Evolutionary conservation across 176 grass and related monocot species (phyloP), one percentile per base, ranked within the genome.

Genomic region (Juncus effusus): DNA sequence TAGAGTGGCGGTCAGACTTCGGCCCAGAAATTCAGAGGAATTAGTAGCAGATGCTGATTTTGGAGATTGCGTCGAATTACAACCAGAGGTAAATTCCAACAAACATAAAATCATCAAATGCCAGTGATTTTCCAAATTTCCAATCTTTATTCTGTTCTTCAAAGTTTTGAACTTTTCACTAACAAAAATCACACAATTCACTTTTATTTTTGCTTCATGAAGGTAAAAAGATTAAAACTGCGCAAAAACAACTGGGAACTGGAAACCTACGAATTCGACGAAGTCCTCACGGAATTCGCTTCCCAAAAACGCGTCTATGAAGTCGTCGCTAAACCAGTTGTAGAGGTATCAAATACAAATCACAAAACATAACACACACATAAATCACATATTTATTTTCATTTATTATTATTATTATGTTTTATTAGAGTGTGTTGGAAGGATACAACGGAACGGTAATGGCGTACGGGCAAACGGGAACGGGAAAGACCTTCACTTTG

Each of bases 391-490:
- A 28, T 28, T 28, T 28, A 28, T 36, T 85, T 11, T n/a, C 40
- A 36, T 56, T 73, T 28, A 54, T 42, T 36, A 10, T 77, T 39
- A 51, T 73, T 57, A 40, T 7, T 10, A 19, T 10, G 40, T 63
- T 84, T 82, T 78, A 7, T 65, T 28, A 99, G 95, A 94, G 95
- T 79, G 95, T 99, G 78, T 60, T 99, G 64, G 95, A 94, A 64
- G 95, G 95, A 38, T 99, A 99, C 63, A 99, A 99, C 86, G 95
- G 95, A 36, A 99, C 95, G 19, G 62, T 99, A 80, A 99, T 99
- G 95, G 95, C 95, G 72, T 99, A 99, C 82, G 95, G 95, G 45
- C 95, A 99, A 62, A 99, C 95, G 68, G 95, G 95, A 74, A 99
- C 95, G n/a, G 95, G 95, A 47, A 99, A 99, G 63, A 99, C 95